Conservation (phyloP, 2,329 filamentous ascomycete genomes). For the Blastomyces silverae region DNA sequence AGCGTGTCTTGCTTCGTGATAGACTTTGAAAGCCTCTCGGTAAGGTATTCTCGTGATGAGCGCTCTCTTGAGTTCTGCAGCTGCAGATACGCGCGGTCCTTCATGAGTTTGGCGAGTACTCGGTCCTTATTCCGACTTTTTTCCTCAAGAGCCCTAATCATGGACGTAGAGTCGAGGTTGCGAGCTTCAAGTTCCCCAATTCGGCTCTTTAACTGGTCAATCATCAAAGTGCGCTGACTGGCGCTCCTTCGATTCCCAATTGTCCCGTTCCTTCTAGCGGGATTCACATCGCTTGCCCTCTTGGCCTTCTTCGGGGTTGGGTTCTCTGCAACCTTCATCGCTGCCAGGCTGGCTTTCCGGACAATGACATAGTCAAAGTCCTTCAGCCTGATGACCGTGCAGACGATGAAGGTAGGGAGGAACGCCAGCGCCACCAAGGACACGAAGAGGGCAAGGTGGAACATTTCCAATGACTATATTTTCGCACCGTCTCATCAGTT, state of each 20-base stretch:
- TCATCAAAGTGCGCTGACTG: not conserved
- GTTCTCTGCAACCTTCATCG: not conserved
- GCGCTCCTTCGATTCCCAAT: not conserved
- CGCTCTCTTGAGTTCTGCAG: not conserved
- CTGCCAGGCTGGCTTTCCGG: slow-evolving; percentile 4
- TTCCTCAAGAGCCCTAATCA: not conserved
- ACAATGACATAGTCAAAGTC: not conserved
- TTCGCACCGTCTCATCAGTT: not conserved
- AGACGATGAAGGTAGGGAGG: slow-evolving; percentile 8
- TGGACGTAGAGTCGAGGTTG: not conserved
- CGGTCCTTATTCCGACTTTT: not conserved
- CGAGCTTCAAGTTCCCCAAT: slow-evolving; percentile 9
- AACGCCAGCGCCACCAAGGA: slow-evolving; percentile 1
- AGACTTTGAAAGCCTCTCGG: not conserved
- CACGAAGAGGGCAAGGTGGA: slow-evolving; percentile 12
- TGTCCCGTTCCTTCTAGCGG: not conserved
- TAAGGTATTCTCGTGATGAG: not conserved
- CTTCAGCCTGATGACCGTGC: slow-evolving; percentile 1
- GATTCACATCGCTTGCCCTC: slow-evolving; percentile 1
- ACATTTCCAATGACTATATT: slow-evolving; percentile 10
- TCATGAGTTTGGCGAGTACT: not conserved
- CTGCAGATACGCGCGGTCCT: slow-evolving; percentile 2
- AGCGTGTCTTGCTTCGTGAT: not conserved
- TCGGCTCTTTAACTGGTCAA: slow-evolving; percentile 1
- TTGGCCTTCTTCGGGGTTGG: slow-evolving; percentile 1